Evolutionary conservation across 495 filamentous ascomycete genomes (phyloP).

Genomic region (Penicillium goetzii): DNA sequence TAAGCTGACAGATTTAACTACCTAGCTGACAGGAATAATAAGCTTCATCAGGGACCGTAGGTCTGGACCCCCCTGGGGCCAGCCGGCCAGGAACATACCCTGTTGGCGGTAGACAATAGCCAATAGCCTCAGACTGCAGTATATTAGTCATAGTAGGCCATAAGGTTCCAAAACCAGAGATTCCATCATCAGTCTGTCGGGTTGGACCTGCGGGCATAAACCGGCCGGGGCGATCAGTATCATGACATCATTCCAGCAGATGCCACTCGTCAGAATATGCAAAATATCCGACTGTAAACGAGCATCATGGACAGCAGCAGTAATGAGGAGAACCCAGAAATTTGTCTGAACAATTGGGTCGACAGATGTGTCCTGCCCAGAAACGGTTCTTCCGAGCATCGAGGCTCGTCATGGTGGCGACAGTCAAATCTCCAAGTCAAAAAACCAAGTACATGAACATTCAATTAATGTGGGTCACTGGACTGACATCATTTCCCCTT

Average conservation of each 20-base stretch:
- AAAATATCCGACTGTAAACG: background rate
- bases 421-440: background rate
- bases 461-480: background rate
- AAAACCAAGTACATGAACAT: background rate
- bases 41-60: background rate
- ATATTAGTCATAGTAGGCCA: background rate
- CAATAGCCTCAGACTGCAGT: background rate
- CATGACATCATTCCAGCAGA: background rate
- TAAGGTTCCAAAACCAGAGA: background rate
- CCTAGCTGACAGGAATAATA: background rate
- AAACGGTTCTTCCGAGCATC: background rate
- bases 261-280: background rate
- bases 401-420: slow-evolving; percentile 4
- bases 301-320: background rate
- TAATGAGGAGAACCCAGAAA: background rate
- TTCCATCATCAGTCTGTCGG: background rate
- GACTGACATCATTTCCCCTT: slow-evolving; percentile 2
- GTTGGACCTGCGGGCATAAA: background rate
- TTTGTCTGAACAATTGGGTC: background rate
- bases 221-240: background rate
- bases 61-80: background rate
- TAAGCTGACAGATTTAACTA: background rate
- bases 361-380: background rate
- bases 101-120: background rate
- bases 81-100: background rate